Base-by-base conservation (phyloP, 176 grass and related monocot species). In the Calamus simplicifolius region DNA sequence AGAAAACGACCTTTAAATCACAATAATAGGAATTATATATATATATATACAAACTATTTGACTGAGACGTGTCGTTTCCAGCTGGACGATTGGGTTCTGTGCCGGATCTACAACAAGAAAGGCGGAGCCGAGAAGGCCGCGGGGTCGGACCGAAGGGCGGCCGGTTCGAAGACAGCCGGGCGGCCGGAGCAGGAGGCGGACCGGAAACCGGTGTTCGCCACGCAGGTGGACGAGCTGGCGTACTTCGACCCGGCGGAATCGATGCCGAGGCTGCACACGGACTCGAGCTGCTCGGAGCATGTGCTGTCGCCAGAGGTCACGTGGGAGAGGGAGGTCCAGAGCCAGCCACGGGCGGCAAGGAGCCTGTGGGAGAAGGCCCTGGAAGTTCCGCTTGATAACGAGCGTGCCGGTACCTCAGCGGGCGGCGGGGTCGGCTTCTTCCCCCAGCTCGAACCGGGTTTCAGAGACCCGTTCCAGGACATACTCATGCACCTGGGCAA, bases 271-370 rank as follows among this genome's bases (percentile, higher is more conserved):
- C 83, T 97, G 60, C 81, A 88, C 80, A 81, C 92, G 0, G 87
- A 97, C 87, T 97, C 92, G 48, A 91, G 92, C 87, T 73, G 92
- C 87, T 97, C 92, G 17, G 92, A 82, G 66, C 92, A 82, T 62
- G 86, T 96, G 60, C 69, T 87, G 59, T 96, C 90, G 56, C 74
- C 90, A 54, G 86, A 95, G 29, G 73, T 79, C 64, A 49, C 69
- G 18, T 72, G 64, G 57, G 84, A 87, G 75, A 63, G 84, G 85
- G 89, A 95, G 86, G 92, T 97, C 57, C 84, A 97, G 86, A 97
- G 92, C 77, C 83, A 97, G 78, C 92, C 86, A 19, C 87, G 83
- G 75, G 35, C 10, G 35, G 35, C 10, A 10, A 75, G 87, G 74
- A 80, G 66, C 75, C 80, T 88, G 79, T 91, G 87, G 92, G 92